These are phyloP conservation scores for Leptographium lundbergii DNA, from an alignment of 2,329 filamentous ascomycete species.

Conservation along the genomic window DNA sequence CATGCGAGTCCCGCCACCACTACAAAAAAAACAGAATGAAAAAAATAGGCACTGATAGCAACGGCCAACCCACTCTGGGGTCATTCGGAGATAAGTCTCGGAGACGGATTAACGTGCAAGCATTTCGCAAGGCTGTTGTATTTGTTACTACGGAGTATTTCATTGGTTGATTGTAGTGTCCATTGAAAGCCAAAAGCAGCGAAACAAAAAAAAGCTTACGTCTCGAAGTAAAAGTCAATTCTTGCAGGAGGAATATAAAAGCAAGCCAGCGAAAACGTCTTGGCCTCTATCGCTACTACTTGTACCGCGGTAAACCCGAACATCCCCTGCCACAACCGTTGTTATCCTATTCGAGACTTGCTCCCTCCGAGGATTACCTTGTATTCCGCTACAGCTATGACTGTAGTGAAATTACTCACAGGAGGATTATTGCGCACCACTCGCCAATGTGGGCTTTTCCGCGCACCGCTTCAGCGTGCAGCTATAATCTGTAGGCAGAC, in stretches of 20 bases:
- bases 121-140: neutral
- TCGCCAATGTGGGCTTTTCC: neutral
- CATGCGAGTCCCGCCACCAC: neutral
- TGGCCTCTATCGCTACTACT: neutral
- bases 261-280: neutral
- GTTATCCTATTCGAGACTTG: neutral
- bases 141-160: neutral
- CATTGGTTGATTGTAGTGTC: neutral
- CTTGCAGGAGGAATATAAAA: neutral
- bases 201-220: neutral
- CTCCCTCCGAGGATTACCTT: neutral
- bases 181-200: neutral
- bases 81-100: conserved; percentile 5
- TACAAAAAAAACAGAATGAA: neutral
- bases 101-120: neutral
- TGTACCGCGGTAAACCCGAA: neutral
- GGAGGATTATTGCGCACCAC: neutral
- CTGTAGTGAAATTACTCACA: neutral
- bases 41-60: neutral
- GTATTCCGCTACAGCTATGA: neutral
- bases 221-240: neutral
- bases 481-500: neutral
- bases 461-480: neutral
- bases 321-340: neutral
- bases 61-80: neutral